Evolutionary conservation across 768 basidiomycete genomes (phyloP).

Genomic region (Kwoniella sp.): DNA sequence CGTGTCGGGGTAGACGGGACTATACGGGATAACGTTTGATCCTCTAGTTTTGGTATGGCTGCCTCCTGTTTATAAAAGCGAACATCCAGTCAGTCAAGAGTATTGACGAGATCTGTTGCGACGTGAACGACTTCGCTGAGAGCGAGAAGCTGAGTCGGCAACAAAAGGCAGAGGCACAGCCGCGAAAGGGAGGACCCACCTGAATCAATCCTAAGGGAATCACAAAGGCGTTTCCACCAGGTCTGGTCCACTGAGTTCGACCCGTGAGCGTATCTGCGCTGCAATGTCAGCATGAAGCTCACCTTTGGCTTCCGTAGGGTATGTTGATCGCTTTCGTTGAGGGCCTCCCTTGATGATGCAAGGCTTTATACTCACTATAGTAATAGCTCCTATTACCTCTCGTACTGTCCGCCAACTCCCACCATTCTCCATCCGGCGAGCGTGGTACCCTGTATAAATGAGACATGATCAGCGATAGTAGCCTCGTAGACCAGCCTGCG

Average conservation of each 20-base stretch:
- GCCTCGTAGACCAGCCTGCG: too few species aligned
- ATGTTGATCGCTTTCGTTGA: too few species aligned
- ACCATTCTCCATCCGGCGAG: constrained; percentile 86
- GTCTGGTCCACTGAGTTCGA: constrained; percentile 91
- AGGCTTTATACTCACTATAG: constrained; percentile 67
- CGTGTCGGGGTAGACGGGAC: constrained; percentile 12
- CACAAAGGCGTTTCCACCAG: constrained; percentile 70
- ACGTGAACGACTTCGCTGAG: too few species aligned
- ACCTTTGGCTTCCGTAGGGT: too few species aligned
- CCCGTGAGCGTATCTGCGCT: constrained; percentile 73
- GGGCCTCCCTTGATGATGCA: too few species aligned
- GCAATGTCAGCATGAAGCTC: not conserved
- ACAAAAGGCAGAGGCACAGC: not conserved
- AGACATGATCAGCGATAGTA: too few species aligned
- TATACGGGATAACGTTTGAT: constrained; percentile 12
- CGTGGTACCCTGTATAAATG: constrained; percentile 70
- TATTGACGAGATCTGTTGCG: too few species aligned
- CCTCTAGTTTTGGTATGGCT: not conserved
- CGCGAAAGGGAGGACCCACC: constrained; percentile 52
- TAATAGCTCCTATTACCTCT: constrained; percentile 85
- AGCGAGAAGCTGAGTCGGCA: too few species aligned
- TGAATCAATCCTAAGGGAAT: constrained; percentile 88
- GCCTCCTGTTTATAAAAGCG: not conserved
- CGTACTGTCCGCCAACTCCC: constrained; percentile 85
- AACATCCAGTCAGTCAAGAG: too few species aligned